A percentile compares a stretch with the other conserved stretches of the same genome.
Conservation (phyloP, 257 asterid genomes). For the Cruciata laevipes region DNA sequence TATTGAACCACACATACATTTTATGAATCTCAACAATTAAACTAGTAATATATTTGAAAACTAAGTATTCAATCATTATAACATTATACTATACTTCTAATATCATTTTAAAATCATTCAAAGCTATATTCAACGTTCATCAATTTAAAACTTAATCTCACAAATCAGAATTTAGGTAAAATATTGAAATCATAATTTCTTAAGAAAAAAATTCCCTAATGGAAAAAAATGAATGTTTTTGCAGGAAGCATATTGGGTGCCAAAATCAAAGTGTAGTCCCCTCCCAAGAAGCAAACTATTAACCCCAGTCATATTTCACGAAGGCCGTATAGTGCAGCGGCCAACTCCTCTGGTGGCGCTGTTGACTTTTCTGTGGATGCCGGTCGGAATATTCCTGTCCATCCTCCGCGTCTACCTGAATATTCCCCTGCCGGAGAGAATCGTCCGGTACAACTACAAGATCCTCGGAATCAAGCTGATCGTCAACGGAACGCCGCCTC, state of each 20-base stretch:
- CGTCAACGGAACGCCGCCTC: constrained; percentile 79
- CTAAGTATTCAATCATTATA: too few relatives aligned
- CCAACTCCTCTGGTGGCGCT: constrained; percentile 72
- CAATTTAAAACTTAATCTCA: too few relatives aligned
- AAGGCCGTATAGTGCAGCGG: constrained; percentile 75
- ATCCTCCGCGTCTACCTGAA: constrained; percentile 52
- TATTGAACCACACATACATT: too few relatives aligned
- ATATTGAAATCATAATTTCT: too few relatives aligned
- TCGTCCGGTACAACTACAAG: constrained; percentile 51
- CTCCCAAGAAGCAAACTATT: constrained; percentile 57
- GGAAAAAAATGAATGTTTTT: background rate
- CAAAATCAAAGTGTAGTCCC: constrained; percentile 42
- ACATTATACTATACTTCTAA: too few relatives aligned
- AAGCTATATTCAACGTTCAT: too few relatives aligned
- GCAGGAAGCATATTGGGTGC: constrained; percentile 84
- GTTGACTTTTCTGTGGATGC: constrained; percentile 69
- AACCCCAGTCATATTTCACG: constrained; percentile 73
- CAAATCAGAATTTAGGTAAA: too few relatives aligned
- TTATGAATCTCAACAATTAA: too few relatives aligned
- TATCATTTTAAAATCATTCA: too few relatives aligned
- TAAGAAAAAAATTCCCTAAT: too few relatives aligned
- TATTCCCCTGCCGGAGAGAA: constrained; percentile 57
- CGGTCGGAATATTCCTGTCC: constrained; percentile 56
- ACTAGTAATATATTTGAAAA: too few relatives aligned
- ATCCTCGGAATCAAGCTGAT: constrained; percentile 66